Percentiles rank a stretch among this genome's conserved stretches.
Evolutionary conservation across 805 yeast species (phyloP).

Genomic region (Wickerhamiella parazyma): DNA sequence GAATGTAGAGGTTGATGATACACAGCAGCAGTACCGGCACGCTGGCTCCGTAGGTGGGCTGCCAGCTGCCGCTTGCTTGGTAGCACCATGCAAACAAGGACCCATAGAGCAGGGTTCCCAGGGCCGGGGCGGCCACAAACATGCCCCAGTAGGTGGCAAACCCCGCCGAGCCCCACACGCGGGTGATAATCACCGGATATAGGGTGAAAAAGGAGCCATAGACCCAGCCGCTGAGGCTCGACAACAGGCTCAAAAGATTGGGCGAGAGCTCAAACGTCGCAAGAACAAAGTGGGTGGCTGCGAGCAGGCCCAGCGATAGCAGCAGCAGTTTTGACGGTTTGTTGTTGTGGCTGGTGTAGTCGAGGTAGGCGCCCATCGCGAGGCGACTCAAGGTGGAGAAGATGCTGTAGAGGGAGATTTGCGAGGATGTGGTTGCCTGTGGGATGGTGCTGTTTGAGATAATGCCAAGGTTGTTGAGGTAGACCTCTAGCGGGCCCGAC

Average conservation of each 20-base stretch:
- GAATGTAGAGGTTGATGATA: constrained; percentile 8
- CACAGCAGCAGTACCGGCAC: constrained; percentile 11
- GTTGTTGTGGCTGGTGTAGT: constrained; percentile 31
- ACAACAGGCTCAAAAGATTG: constrained; percentile 20
- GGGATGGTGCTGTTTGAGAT: constrained; percentile 35
- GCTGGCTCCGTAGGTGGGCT: constrained; percentile 12
- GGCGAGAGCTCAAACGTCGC: constrained; percentile 15
- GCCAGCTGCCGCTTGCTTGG: constrained; percentile 28
- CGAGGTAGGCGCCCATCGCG: constrained; percentile 53
- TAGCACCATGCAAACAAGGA: constrained; percentile 51
- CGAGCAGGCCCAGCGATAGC: constrained; percentile 26
- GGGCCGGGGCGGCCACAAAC: constrained; percentile 77
- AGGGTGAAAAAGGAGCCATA: constrained; percentile 81
- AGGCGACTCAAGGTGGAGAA: constrained; percentile 62
- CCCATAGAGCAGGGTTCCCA: constrained; percentile 61
- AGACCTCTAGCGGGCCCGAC: constrained; percentile 77
- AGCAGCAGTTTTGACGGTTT: constrained; percentile 23
- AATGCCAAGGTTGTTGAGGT: constrained; percentile 70
- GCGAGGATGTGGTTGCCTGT: constrained; percentile 20
- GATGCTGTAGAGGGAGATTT: constrained; percentile 47
- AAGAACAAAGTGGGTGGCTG: constrained; percentile 27
- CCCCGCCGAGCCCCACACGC: constrained; percentile 76
- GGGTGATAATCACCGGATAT: constrained; percentile 71
- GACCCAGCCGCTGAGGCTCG: constrained; percentile 48
- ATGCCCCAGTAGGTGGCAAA: constrained; percentile 91